A percentile compares a stretch with the other conserved stretches of the same genome.
These are phyloP conservation scores for Cairneyella variabilis DNA, from an alignment of 495 filamentous ascomycete species.

Conservation along the genomic window DNA sequence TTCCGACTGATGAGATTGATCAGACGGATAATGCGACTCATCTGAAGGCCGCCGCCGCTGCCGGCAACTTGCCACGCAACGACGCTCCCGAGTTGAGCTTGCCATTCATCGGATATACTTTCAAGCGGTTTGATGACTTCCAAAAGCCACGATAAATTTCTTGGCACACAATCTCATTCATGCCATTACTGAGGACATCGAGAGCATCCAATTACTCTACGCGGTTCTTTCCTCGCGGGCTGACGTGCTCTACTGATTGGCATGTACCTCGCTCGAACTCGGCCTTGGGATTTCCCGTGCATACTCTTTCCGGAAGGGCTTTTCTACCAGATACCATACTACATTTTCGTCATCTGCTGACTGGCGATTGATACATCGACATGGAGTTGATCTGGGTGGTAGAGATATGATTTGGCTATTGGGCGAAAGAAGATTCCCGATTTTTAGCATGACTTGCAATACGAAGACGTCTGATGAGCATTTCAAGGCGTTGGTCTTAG, in stretches of 20 bases:
- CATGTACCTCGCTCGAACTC: background rate
- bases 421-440: too few species aligned
- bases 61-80: constrained; percentile 32
- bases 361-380: too few species aligned
- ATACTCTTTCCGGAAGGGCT: background rate
- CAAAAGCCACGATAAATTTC: too few species aligned
- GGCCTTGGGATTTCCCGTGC: background rate
- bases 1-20: constrained; percentile 96
- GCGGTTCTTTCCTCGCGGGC: too few species aligned
- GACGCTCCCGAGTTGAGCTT: constrained; percentile 81
- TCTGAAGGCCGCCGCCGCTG: constrained; percentile 51
- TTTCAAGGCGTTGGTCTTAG: constrained; percentile 18
- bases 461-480: constrained; percentile 14
- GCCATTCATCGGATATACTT: constrained; percentile 98
- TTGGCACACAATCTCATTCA: too few species aligned
- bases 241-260: too few species aligned
- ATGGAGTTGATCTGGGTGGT: background rate
- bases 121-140: constrained; percentile 88
- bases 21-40: constrained; percentile 80
- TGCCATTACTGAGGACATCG: too few species aligned
- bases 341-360: too few species aligned
- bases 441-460: constrained; percentile 5
- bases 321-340: constrained; percentile 18
- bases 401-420: too few species aligned
- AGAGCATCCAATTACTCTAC: too few species aligned